These are phyloP conservation scores for Phycomyces blakesleeanus DNA, from an alignment of 192 early-diverging fungal species.

Conservation along the genomic window DNA sequence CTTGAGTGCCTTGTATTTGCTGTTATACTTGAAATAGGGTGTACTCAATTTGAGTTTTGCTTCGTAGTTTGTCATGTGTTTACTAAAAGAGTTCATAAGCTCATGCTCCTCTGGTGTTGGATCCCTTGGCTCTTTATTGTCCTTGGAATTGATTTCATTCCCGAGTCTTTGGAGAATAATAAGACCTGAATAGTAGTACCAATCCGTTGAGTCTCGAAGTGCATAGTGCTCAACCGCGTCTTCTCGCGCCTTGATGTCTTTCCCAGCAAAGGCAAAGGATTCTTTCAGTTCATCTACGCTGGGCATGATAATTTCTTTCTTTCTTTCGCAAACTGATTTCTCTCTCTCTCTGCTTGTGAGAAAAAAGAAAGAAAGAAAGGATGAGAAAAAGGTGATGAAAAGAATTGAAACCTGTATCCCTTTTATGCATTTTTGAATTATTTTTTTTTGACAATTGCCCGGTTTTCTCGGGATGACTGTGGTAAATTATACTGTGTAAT, in stretches of 20 bases:
- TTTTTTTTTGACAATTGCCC: no score
- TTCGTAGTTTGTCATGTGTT: slow-evolving; percentile 2
- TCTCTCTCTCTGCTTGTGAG: no score
- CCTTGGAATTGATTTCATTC: background rate
- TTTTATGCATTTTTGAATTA: no score
- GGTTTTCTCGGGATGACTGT: no score
- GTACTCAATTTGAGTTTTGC: background rate
- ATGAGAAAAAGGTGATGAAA: no score
- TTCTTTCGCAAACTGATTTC: no score
- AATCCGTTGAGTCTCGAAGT: slow-evolving; percentile 13
- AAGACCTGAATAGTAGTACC: slow-evolving; percentile 24
- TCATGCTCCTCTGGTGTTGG: slow-evolving; percentile 8
- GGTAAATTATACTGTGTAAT: no score
- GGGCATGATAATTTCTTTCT: slow-evolving; percentile 1
- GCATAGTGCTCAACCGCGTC: slow-evolving; percentile 7
- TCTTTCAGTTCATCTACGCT: slow-evolving; percentile 19
- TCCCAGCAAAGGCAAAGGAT: slow-evolving; percentile 18
- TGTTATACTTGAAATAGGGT: background rate
- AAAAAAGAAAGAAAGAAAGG: no score
- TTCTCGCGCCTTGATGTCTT: slow-evolving; percentile 6
- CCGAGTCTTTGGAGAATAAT: slow-evolving; percentile 24
- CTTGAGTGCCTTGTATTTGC: slow-evolving; percentile 1
- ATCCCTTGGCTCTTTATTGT: background rate
- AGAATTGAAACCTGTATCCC: no score
- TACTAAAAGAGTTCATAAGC: background rate